Conservation (phyloP, 2,329 filamentous ascomycete genomes). For the Chaetomium globosum region DNA sequence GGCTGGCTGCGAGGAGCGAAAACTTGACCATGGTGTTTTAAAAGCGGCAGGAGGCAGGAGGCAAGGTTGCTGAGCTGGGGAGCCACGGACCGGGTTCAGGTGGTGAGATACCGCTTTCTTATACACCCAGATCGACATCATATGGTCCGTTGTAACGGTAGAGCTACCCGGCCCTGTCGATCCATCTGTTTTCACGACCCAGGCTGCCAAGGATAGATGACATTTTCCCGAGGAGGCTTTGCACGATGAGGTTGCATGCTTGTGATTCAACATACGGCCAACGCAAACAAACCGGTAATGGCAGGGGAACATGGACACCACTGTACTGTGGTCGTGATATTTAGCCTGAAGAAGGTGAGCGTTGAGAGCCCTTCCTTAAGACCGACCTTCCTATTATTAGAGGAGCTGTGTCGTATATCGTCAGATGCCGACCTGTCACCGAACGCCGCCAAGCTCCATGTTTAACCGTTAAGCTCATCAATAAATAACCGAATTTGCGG, state of each 20-base stretch:
- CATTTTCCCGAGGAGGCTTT: constrained; percentile 5
- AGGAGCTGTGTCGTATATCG: not conserved
- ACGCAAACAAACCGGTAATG: not conserved
- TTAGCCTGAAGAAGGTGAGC: constrained; percentile 21
- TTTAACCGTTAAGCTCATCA: not conserved
- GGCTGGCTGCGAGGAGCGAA: constrained; percentile 7
- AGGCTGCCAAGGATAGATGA: constrained; percentile 3
- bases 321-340: not conserved
- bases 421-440: not conserved
- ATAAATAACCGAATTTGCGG: constrained; percentile 19
- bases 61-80: not conserved
- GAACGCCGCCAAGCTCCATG: not conserved
- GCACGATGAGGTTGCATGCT: constrained; percentile 5
- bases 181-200: not conserved
- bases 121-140: not conserved
- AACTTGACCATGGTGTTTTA: constrained; percentile 24
- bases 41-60: no score
- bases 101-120: not conserved
- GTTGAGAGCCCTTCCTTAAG: constrained; percentile 8
- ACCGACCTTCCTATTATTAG: not conserved
- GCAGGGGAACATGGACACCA: no score
- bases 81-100: constrained; percentile 2
- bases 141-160: not conserved
- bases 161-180: not conserved
- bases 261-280: not conserved